These are phyloP conservation scores for Fusarium sp. DNA, from an alignment of 2,329 filamentous ascomycete species.

Conservation along the genomic window DNA sequence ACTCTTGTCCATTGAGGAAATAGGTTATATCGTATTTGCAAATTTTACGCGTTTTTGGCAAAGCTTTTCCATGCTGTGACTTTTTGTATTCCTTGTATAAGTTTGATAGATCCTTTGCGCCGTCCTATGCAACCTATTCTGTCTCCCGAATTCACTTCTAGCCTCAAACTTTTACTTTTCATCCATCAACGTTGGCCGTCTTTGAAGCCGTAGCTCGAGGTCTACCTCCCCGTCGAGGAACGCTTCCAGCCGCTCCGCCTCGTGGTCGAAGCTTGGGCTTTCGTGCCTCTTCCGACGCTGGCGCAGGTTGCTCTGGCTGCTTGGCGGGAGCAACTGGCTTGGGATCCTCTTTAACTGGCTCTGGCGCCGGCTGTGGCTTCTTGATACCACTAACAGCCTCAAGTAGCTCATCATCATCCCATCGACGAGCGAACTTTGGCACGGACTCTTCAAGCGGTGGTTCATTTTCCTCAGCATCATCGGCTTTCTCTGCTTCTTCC, in stretches of 20 bases:
- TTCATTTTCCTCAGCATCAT: conserved; percentile 32
- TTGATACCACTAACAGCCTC: conserved; percentile 60
- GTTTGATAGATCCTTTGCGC: conserved; percentile 34
- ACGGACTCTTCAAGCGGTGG: conserved; percentile 52
- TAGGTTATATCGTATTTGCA: conserved; percentile 39
- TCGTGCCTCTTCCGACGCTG: conserved; percentile 44
- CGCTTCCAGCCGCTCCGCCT: conserved; percentile 41
- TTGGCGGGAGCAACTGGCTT: conserved; percentile 36
- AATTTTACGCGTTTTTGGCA: conserved; percentile 40
- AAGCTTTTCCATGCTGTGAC: not conserved
- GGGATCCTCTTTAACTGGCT: conserved; percentile 46
- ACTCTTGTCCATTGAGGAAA: conserved; percentile 25
- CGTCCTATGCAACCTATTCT: conserved; percentile 37
- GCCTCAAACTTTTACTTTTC: not conserved
- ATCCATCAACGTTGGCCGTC: conserved; percentile 22
- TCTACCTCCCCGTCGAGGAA: conserved; percentile 46
- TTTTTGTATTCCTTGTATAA: conserved; percentile 3
- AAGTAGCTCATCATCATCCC: conserved; percentile 59
- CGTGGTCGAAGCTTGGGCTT: conserved; percentile 45
- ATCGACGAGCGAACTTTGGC: conserved; percentile 54
- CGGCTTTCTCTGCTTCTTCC: conserved; percentile 31
- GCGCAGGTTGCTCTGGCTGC: conserved; percentile 28
- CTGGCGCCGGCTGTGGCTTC: conserved; percentile 50
- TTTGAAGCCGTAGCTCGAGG: conserved; percentile 42
- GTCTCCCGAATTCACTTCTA: not conserved